Percentiles rank a stretch among this genome's conserved stretches.
phyloP scores from a whole-genome alignment of 805 yeast genomes.

The Vanderwaltozyma verrucispora region DNA sequence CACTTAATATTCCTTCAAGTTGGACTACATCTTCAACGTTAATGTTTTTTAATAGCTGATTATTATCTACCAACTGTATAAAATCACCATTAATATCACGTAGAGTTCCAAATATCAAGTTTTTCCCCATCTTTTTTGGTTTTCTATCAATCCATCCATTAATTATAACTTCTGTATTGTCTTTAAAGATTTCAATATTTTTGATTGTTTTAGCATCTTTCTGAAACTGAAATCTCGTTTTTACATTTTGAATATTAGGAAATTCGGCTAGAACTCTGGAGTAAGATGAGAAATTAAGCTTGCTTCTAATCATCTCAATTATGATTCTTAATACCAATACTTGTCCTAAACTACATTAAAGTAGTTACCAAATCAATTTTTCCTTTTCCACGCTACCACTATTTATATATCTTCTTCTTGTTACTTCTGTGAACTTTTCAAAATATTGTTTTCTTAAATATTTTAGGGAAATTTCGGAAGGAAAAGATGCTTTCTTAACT shows the following conservation, averaged over 20 bases:
- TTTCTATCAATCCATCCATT: slow-evolving; percentile 81
- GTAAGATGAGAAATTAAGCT: background rate
- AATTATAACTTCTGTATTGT: slow-evolving; percentile 33
- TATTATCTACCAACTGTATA: slow-evolving; percentile 45
- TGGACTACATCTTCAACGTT: slow-evolving; percentile 68
- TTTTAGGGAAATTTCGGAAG: no score
- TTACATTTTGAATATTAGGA: slow-evolving; percentile 7
- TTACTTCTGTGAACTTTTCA: no score
- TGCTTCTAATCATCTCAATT: background rate
- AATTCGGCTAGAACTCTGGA: slow-evolving; percentile 2
- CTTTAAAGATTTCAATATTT: slow-evolving; percentile 2
- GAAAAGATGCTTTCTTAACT: no score
- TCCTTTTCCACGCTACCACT: no score
- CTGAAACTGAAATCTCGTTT: slow-evolving; percentile 11
- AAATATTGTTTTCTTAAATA: no score
- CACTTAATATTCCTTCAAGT: slow-evolving; percentile 44
- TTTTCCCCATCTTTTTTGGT: slow-evolving; percentile 59
- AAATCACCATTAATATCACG: slow-evolving; percentile 64
- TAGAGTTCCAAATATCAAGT: slow-evolving; percentile 58
- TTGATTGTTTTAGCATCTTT: slow-evolving; percentile 6
- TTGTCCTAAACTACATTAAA: no score
- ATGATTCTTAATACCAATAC: no score
- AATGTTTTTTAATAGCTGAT: slow-evolving; percentile 34
- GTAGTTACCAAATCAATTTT: no score
- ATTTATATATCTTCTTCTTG: no score